Evolutionary conservation across 345 rosid genomes (phyloP).

Genomic region (Microcos paniculata): DNA sequence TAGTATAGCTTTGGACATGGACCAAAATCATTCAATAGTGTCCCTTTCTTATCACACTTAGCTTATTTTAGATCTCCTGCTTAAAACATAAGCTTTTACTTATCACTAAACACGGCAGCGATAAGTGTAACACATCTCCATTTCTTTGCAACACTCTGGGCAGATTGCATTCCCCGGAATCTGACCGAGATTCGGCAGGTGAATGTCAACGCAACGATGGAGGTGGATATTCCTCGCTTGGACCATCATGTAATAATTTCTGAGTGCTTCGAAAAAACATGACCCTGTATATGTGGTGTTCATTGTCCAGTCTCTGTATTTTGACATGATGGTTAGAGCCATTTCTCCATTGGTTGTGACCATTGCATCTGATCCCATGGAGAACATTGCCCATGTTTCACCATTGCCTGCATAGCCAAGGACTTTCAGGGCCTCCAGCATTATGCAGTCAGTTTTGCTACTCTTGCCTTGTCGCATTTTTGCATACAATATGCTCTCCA

Average conservation of each 20-base stretch:
- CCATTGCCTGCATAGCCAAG: slow-evolving; percentile 58
- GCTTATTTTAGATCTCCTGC: too few species aligned
- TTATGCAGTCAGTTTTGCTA: slow-evolving; percentile 48
- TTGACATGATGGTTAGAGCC: slow-evolving; percentile 31
- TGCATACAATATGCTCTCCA: slow-evolving; percentile 48
- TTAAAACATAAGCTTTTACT: neutral
- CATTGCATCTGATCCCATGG: slow-evolving; percentile 39
- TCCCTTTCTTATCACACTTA: too few species aligned
- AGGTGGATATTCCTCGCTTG: slow-evolving; percentile 17
- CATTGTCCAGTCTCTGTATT: slow-evolving; percentile 37
- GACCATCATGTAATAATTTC: slow-evolving; percentile 32
- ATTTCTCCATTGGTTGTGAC: slow-evolving; percentile 43
- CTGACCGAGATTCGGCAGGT: slow-evolving; percentile 47
- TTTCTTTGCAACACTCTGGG: slow-evolving; percentile 51
- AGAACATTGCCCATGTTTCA: slow-evolving; percentile 61
- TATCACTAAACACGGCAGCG: slow-evolving; percentile 48
- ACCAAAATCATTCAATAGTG: too few species aligned
- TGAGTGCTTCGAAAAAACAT: slow-evolving; percentile 46
- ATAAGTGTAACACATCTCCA: slow-evolving; percentile 66
- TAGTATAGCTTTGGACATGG: too few species aligned
- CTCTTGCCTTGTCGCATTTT: slow-evolving; percentile 29
- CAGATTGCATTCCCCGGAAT: slow-evolving; percentile 57
- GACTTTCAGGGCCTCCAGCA: slow-evolving; percentile 48
- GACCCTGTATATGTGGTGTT: slow-evolving; percentile 6
- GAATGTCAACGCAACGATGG: slow-evolving; percentile 48